Base-by-base conservation (phyloP, 306 rosid species). In the Crataegus laevigata region DNA sequence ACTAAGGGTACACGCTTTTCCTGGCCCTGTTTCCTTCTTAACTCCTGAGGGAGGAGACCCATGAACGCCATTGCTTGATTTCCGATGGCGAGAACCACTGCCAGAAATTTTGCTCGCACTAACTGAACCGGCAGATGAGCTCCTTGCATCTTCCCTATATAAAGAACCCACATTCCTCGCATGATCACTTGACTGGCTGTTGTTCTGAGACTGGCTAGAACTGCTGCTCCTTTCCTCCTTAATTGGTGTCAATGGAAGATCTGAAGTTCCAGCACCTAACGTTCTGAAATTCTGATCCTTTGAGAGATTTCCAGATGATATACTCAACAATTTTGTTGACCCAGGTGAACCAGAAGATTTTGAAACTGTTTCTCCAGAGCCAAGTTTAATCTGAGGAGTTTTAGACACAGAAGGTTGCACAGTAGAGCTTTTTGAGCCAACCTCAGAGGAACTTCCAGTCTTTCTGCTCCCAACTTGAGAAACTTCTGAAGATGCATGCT, bases 191-290 rank as follows among this genome's bases (percentile, higher is more conserved):
- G 97, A 92, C 63, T 90, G 96, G 79, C 92, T 86, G 75, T 88
- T 93, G 82, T 87, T 90, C 66, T 86, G 94, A 45, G 98, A 93
- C 77, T 83, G 98, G 80, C 98, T 90, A 45, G 96, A 93, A 83
- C 96, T 89, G 76, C 96, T 87, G 78, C 96, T 89, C 78, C 88
- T 86, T 81, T 93, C 98, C 75, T 93, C 98, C 82, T 82, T 93
- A n/a, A 81, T 88, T 70, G 90, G 86, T n/a, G 87, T 74, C 54
- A 77, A 45, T n/a, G 88, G 92, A 69, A 77, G 81, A 71, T 88
- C 96, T 9, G 91, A 84, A 74, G 74, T 70, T 38, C 90, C 92
- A 22, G 73, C 78, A 45, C 79, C 84, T 72, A 82, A 62, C 59
- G 68, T 52, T 75, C 80, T 80, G 24, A 47, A 80, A 66, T 80